These are phyloP conservation scores for Tetragonia tetragonoides DNA, from an alignment of 148 eudicot species.

Conservation along the genomic window DNA sequence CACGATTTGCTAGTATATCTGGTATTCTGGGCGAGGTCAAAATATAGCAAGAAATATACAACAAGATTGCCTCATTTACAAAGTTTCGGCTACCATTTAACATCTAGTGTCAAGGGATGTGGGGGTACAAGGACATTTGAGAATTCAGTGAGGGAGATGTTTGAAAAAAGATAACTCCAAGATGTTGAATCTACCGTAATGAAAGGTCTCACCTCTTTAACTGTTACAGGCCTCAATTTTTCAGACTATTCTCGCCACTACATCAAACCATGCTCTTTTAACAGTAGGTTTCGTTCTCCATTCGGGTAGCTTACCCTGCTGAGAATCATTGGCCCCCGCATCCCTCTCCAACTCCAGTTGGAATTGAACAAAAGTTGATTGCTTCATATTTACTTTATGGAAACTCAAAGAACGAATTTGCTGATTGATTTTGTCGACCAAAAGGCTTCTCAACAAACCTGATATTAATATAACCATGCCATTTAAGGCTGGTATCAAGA, in stretches of 20 bases:
- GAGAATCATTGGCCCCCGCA: constrained; percentile 31
- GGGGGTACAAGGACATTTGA: constrained; percentile 46
- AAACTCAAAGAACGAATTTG: constrained; percentile 18
- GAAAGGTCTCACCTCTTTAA: constrained; percentile 44
- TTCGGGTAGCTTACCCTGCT: constrained; percentile 25
- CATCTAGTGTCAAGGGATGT: constrained; percentile 52
- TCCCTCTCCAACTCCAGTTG: constrained; percentile 50
- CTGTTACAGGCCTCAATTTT: constrained; percentile 41
- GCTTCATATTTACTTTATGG: constrained; percentile 37
- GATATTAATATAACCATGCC: neutral
- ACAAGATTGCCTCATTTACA: neutral
- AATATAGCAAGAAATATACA: too few relatives aligned
- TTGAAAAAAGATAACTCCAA: constrained; percentile 56
- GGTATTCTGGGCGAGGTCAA: too few relatives aligned
- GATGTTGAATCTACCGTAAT: constrained; percentile 44
- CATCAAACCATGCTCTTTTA: constrained; percentile 46
- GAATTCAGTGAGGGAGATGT: constrained; percentile 52
- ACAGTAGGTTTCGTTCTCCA: constrained; percentile 64
- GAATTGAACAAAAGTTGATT: constrained; percentile 42
- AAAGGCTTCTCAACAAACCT: constrained; percentile 27
- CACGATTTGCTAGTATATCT: too few relatives aligned
- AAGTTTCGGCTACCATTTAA: constrained; percentile 41
- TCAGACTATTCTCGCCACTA: constrained; percentile 44
- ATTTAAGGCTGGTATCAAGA: neutral
- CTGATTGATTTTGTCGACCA: constrained; percentile 21